phyloP scores from a whole-genome alignment of 2,329 filamentous ascomycete species.

The Colletotrichum salicis region DNA sequence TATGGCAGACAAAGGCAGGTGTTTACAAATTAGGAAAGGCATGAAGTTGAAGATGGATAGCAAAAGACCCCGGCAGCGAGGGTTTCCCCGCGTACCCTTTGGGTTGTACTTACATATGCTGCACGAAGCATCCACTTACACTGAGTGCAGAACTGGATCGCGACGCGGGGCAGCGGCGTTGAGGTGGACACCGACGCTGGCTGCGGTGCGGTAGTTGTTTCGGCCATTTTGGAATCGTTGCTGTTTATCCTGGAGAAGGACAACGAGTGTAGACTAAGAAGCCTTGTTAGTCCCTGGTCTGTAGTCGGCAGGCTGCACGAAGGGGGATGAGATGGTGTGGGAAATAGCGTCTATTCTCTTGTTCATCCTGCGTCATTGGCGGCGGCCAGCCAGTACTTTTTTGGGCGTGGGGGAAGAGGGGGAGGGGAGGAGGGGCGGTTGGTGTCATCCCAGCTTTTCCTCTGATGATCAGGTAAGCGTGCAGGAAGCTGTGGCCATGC shows the following conservation, averaged over 20 bases:
- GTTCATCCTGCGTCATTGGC: conserved; percentile 6
- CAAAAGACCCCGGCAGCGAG: not conserved
- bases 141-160: conserved; percentile 93
- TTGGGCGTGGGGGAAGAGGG: not conserved
- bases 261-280: not conserved
- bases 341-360: not conserved
- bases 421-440: not conserved
- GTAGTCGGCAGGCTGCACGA: not conserved
- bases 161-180: conserved; percentile 73
- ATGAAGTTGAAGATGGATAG: not conserved
- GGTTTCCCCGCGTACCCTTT: not conserved
- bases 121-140: conserved; percentile 92
- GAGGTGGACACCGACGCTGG: not conserved
- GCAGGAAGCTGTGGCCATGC: not conserved
- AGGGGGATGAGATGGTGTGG: not conserved
- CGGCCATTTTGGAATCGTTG: conserved; percentile 12
- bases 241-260: not conserved
- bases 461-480: not conserved
- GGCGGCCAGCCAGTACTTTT: not conserved
- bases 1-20: not conserved
- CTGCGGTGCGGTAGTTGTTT: not conserved
- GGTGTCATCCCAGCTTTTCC: not conserved
- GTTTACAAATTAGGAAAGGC: not conserved
- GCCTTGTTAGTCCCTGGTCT: not conserved
- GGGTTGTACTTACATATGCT: conserved; percentile 74